A percentile compares a stretch with the other conserved stretches of the same genome.
These are phyloP conservation scores for Epipyxis sp. DNA, from an alignment of 108 stramenopile species.

Conservation along the genomic window DNA sequence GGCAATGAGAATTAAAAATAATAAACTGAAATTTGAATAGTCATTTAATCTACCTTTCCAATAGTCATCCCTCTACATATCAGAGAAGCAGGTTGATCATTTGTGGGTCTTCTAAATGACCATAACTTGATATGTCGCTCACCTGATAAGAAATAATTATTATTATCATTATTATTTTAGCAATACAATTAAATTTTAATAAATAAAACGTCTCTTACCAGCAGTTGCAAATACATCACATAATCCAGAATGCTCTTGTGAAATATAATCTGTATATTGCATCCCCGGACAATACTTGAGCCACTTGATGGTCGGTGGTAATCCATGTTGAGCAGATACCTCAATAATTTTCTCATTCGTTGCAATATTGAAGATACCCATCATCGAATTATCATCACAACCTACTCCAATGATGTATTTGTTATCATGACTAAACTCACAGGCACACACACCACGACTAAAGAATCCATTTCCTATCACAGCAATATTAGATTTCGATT, in stretches of 20 bases:
- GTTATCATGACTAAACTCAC: constrained; percentile 1
- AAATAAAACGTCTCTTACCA: neutral
- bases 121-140: neutral
- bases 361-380: constrained; percentile 7
- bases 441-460: neutral
- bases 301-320: constrained; percentile 7
- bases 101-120: neutral
- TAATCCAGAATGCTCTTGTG: neutral
- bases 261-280: neutral
- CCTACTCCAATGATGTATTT: constrained; percentile 26
- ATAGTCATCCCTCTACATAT: constrained; percentile 4
- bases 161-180: no score
- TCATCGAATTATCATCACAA: constrained; percentile 10
- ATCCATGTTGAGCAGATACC: neutral
- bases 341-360: neutral
- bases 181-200: no score
- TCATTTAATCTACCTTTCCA: no score
- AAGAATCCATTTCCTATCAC: constrained; percentile 18
- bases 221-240: constrained; percentile 24
- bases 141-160: constrained; percentile 20
- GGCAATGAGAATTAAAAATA: no score
- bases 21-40: no score
- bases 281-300: neutral
- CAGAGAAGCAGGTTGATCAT: neutral
- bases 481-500: neutral